These are phyloP conservation scores for Lagerstroemia speciosa DNA, from an alignment of 345 rosid genomes.

Conservation along the genomic window DNA sequence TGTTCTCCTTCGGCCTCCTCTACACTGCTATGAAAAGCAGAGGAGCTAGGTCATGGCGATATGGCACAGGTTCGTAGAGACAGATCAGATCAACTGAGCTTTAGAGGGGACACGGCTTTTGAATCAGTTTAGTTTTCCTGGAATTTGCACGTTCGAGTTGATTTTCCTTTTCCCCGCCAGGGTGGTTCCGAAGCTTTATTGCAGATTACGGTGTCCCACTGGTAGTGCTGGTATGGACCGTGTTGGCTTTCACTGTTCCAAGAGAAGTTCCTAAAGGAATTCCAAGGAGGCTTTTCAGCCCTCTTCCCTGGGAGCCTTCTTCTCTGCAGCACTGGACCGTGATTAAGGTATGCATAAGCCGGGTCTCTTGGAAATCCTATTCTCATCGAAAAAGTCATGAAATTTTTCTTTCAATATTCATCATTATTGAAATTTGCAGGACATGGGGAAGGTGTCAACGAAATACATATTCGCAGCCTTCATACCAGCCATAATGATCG, in stretches of 20 bases:
- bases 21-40: conserved; percentile 23
- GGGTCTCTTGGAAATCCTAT: background rate
- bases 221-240: conserved; percentile 26
- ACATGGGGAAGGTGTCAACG: conserved; percentile 16
- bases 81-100: background rate
- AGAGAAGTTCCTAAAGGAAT: conserved; percentile 20
- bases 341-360: conserved; percentile 16
- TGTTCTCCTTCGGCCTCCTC: conserved; percentile 29
- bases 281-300: conserved; percentile 27
- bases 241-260: conserved; percentile 18
- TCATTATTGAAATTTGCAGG: conserved; percentile 8
- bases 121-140: background rate
- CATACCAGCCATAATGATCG: conserved; percentile 18
- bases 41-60: conserved; percentile 31
- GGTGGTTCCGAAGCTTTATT: conserved; percentile 27
- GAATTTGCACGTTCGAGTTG: background rate
- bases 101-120: background rate
- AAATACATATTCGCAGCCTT: conserved; percentile 14
- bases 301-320: conserved; percentile 25
- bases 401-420: background rate
- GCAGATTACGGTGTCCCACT: conserved; percentile 37
- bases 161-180: conserved; percentile 5
- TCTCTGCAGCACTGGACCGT: conserved; percentile 32
- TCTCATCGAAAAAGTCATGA: background rate
- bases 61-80: conserved; percentile 28